These are phyloP conservation scores for Scheffersomyces segobiensis DNA, from an alignment of 1,139 yeast species.

Conservation along the genomic window DNA sequence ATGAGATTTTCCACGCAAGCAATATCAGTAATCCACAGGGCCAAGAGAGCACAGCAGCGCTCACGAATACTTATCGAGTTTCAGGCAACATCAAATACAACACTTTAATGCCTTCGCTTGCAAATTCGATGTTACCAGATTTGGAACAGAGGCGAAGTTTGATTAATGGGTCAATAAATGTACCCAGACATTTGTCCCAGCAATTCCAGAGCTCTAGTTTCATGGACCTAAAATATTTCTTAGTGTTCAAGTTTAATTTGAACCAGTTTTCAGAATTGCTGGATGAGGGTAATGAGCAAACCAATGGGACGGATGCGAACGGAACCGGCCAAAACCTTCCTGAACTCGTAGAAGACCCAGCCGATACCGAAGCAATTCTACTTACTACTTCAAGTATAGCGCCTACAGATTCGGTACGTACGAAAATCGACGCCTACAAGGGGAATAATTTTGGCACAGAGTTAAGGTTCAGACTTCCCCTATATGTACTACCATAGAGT, in stretches of 20 bases:
- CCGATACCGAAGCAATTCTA: not conserved
- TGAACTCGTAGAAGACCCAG: not conserved
- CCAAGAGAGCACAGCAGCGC: conserved; percentile 7
- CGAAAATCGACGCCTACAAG: conserved; percentile 19
- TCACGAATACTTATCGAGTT: conserved; percentile 35
- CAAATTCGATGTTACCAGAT: conserved; percentile 10
- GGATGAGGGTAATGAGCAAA: conserved; percentile 2
- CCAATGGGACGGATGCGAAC: not conserved
- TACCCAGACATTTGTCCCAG: conserved; percentile 34
- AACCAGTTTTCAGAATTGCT: conserved; percentile 2
- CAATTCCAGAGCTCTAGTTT: conserved; percentile 41
- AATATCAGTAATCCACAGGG: not conserved
- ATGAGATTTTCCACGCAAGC: conserved; percentile 32
- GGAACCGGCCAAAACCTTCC: not conserved
- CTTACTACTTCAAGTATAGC: not conserved
- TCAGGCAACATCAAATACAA: conserved; percentile 40
- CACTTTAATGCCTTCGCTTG: conserved; percentile 33
- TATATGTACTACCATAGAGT: conserved; percentile 2
- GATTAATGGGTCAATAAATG: conserved; percentile 29
- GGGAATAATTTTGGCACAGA: conserved; percentile 33
- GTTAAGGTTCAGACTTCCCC: conserved; percentile 30
- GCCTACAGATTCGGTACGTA: not conserved
- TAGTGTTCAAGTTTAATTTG: conserved; percentile 42
- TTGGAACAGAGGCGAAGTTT: conserved; percentile 8
- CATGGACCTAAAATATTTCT: conserved; percentile 38